Percentiles rank a stretch among this genome's conserved stretches.
Evolutionary conservation across 345 rosid genomes (phyloP).

Genomic region (Sisymbrium irio): DNA sequence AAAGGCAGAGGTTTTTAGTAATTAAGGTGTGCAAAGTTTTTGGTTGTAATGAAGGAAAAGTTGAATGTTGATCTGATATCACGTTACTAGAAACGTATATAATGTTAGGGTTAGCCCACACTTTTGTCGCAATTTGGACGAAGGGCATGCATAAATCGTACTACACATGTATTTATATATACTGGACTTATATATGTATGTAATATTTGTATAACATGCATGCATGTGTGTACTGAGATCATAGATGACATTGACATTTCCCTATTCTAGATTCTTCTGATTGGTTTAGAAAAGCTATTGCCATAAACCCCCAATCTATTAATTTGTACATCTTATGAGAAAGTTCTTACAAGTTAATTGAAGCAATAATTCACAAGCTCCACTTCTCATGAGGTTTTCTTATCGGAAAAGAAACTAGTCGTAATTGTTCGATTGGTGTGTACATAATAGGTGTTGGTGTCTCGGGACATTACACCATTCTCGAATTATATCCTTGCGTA

Average conservation of each 20-base stretch:
- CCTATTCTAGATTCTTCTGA: constrained; percentile 24
- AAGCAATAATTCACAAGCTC: constrained; percentile 8
- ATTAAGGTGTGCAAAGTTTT: constrained; percentile 17
- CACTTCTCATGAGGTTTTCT: background rate
- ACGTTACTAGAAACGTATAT: constrained; percentile 17
- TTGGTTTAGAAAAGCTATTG: constrained; percentile 13
- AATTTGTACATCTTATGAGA: constrained; percentile 10
- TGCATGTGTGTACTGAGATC: constrained; percentile 36
- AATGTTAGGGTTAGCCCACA: constrained; percentile 29
- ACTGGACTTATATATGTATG: background rate
- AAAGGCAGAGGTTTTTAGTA: constrained; percentile 3
- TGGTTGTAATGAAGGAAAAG: constrained; percentile 16
- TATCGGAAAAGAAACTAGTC: background rate
- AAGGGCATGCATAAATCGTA: constrained; percentile 14
- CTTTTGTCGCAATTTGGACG: constrained; percentile 36
- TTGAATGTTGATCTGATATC: constrained; percentile 12
- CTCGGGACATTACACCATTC: background rate
- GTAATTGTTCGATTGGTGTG: constrained; percentile 9
- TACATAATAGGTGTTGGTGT: background rate
- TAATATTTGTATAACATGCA: constrained; percentile 14
- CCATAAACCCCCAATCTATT: constrained; percentile 13
- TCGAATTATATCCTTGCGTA: background rate
- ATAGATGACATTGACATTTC: constrained; percentile 43
- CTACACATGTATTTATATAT: background rate
- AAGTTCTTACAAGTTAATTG: constrained; percentile 10